These are phyloP conservation scores for Styphnolobium japonicum DNA, from an alignment of 306 rosid genomes.

Conservation along the genomic window DNA sequence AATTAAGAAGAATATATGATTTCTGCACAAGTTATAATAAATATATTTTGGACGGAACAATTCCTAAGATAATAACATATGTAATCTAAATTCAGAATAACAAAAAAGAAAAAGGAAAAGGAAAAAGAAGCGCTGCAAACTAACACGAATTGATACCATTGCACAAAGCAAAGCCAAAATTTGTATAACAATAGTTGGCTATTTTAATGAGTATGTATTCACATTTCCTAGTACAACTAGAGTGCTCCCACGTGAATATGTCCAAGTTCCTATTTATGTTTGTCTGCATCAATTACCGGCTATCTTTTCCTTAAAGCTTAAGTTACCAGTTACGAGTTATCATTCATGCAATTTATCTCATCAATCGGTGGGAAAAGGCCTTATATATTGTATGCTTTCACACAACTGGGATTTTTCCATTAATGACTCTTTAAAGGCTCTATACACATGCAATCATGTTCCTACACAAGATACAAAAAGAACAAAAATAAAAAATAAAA, in stretches of 20 bases:
- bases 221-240: neutral
- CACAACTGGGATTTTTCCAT: neutral
- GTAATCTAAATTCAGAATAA: neutral
- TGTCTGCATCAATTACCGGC: conserved; percentile 4
- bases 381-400: neutral
- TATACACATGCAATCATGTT: neutral
- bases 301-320: conserved; percentile 34
- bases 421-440: neutral
- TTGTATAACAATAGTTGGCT: neutral
- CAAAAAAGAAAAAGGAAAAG: neutral
- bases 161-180: neutral
- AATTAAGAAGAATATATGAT: no score
- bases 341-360: neutral
- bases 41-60: no score
- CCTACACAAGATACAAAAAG: neutral
- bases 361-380: neutral
- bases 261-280: neutral
- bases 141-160: neutral
- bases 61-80: neutral
- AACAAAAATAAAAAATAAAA: neutral
- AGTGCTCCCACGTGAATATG: conserved; percentile 31
- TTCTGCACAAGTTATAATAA: no score
- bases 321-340: conserved; percentile 2
- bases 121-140: no score
- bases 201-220: neutral